A percentile compares a stretch with the other conserved stretches of the same genome.
Evolutionary conservation across 306 rosid genomes (phyloP).

Genomic region (Phaseolus lunatus): DNA sequence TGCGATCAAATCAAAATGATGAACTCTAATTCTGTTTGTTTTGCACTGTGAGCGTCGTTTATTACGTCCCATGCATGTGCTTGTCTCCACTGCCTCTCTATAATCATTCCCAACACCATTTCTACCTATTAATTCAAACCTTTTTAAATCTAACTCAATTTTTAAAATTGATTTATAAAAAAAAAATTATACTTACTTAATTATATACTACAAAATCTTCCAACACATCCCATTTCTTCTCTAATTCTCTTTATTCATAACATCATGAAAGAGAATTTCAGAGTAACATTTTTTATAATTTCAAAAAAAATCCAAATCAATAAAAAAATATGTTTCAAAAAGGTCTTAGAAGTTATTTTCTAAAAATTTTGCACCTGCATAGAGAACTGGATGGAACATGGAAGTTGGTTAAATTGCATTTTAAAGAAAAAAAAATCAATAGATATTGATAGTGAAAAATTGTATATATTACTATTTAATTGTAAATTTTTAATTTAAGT

Average conservation of each 20-base stretch:
- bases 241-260: too few relatives aligned
- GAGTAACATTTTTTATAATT: too few relatives aligned
- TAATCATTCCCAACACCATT: not conserved
- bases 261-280: too few relatives aligned
- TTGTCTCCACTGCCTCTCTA: not conserved
- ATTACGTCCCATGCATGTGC: not conserved
- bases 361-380: too few relatives aligned
- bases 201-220: too few relatives aligned
- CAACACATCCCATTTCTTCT: too few relatives aligned
- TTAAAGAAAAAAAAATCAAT: not conserved
- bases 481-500: not conserved
- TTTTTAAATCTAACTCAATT: too few relatives aligned
- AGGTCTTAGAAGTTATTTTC: too few relatives aligned
- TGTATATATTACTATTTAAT: not conserved
- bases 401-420: not conserved
- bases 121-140: not conserved
- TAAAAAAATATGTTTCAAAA: too few relatives aligned
- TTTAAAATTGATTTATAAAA: too few relatives aligned
- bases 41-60: constrained; percentile 11
- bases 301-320: too few relatives aligned
- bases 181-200: too few relatives aligned
- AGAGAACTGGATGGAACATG: not conserved
- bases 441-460: not conserved
- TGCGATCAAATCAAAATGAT: constrained; percentile 1
- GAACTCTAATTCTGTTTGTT: not conserved